Conservation (phyloP, 2,329 filamentous ascomycete genomes). For the Drechslera avenae region DNA sequence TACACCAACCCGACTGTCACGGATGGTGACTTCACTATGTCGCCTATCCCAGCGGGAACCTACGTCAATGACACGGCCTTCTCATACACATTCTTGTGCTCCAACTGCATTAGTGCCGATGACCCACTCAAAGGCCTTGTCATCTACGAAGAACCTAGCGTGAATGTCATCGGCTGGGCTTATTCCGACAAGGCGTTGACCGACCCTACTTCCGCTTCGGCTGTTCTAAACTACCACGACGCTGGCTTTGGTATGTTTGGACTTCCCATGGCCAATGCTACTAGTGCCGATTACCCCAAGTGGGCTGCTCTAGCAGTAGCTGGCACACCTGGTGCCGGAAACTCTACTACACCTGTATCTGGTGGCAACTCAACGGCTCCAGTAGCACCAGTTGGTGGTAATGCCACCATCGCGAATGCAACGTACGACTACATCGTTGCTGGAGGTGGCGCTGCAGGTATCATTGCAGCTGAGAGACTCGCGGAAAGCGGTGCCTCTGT, state of each 20-base stretch:
- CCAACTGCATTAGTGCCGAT: constrained; percentile 38
- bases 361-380: constrained; percentile 31
- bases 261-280: constrained; percentile 34
- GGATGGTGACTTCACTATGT: constrained; percentile 49
- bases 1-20: constrained; percentile 57
- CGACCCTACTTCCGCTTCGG: constrained; percentile 28
- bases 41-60: constrained; percentile 58
- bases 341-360: constrained; percentile 33
- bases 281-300: constrained; percentile 39
- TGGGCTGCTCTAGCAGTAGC: constrained; percentile 43
- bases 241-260: constrained; percentile 44
- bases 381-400: constrained; percentile 30
- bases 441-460: constrained; percentile 64
- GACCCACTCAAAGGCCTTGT: constrained; percentile 26
- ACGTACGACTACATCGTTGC: constrained; percentile 66
- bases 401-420: constrained; percentile 51
- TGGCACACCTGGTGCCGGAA: constrained; percentile 23
- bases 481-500: constrained; percentile 68
- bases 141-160: constrained; percentile 29
- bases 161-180: constrained; percentile 43
- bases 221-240: constrained; percentile 37
- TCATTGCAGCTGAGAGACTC: constrained; percentile 63
- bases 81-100: constrained; percentile 62
- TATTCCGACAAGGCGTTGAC: constrained; percentile 33
- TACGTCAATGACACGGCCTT: constrained; percentile 60